Base-by-base conservation (phyloP, 148 eudicot species). In the Mesembryanthemum crystallinum region DNA sequence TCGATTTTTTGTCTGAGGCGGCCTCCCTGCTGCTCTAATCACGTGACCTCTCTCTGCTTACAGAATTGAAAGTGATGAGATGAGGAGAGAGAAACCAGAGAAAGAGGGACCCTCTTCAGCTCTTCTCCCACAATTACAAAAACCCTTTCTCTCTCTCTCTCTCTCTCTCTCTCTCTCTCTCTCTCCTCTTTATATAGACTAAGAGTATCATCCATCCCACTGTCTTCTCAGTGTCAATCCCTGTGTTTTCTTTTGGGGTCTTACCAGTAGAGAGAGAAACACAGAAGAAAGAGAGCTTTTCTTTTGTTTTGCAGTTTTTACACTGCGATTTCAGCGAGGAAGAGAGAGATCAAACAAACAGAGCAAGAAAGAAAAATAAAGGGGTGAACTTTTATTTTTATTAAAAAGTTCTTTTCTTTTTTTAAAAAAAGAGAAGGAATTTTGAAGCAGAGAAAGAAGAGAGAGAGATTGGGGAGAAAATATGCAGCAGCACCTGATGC, bases 401-500 rank as follows among this genome's bases (percentile, higher is more conserved):
- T 7, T 6, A 35, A 33, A 72, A 24, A 23, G 74, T 58, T n/a
- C 52, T 51, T 47, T 51, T 28, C 20, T 35, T 8, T 18, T 61
- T 59, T 61, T 42, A 24, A 15, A 8, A 64, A 20, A 54, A 30
- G 8, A 71, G 27, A 62, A 13, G 24, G 28, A 1, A 27, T 8
- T 8, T 45, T 45, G 39, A 0, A 32, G n/a, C n/a, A 54, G 20
- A 47, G 6, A 23, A 51, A 54, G 24, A 25, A 45, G 49, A 51
- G 73, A 61, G 62, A 59, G 20, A 10, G 73, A 23, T 18, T 72
- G 78, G 67, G 63, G 62, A n/a, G 43, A 77, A 73, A 69, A 61
- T 69, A 88, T 90, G 95, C 95, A 91, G 86, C 91, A 92, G 95
- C 94, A 90, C 94, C 94, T 92, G 97, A 88, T 88, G 92, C 97